Evolutionary conservation across 1,284 basidiomycete species (phyloP).

Genomic region (Cutaneotrichosporon mucoides): DNA sequence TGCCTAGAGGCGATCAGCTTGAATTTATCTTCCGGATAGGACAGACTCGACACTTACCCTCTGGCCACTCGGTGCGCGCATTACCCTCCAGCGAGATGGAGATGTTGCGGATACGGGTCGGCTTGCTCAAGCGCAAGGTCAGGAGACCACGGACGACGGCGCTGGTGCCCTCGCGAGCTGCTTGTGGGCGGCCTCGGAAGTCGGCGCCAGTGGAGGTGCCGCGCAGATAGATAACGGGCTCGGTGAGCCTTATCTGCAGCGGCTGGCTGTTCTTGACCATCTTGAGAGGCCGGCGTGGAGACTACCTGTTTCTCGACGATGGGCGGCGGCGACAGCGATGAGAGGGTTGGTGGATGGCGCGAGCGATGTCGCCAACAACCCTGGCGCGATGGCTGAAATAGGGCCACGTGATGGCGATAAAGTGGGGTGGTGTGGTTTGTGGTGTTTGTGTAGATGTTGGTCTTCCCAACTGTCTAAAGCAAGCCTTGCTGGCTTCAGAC

Average conservation of each 20-base stretch:
- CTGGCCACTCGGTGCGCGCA: constrained; percentile 67
- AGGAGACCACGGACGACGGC: constrained; percentile 85
- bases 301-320: not conserved
- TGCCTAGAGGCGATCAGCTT: constrained; percentile 53
- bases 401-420: not conserved
- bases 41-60: constrained; percentile 59
- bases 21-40: not conserved
- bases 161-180: constrained; percentile 56
- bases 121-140: constrained; percentile 71
- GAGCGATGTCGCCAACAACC: not conserved
- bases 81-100: constrained; percentile 72
- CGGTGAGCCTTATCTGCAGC: constrained; percentile 67
- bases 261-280: constrained; percentile 75
- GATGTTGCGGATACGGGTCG: constrained; percentile 82
- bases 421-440: not conserved
- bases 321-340: too few species aligned
- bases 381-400: not conserved
- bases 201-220: constrained; percentile 48
- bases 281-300: constrained; percentile 54
- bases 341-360: not conserved
- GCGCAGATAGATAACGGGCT: constrained; percentile 75
- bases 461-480: too few species aligned
- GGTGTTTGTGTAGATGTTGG: too few species aligned
- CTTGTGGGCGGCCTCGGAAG: constrained; percentile 52
- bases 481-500: too few species aligned